Conservation (phyloP, 805 yeast species). For the Metschnikowia hibisci region DNA sequence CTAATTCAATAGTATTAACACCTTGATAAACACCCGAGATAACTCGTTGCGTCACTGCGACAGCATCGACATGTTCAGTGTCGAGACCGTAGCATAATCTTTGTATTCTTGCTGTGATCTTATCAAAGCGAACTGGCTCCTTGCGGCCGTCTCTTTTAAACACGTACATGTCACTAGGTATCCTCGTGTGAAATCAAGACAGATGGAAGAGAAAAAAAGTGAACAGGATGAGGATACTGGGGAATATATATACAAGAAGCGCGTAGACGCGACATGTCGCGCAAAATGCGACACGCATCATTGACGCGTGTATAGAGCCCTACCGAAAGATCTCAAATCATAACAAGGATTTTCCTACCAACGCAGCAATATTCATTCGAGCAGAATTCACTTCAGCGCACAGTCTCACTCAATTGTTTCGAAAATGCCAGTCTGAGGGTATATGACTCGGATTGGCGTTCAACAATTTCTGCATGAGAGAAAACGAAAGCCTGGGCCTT, state of each 20-base stretch:
- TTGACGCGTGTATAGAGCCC: slow-evolving; percentile 3
- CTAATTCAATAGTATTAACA: slow-evolving; percentile 82
- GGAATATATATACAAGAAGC: slow-evolving; percentile 4
- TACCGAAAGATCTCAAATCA: background rate
- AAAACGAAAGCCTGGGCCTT: background rate
- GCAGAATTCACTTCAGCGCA: too few relatives aligned
- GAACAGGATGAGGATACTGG: background rate
- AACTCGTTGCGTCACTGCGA: slow-evolving; percentile 91
- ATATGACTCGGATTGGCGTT: too few relatives aligned
- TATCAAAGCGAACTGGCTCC: slow-evolving; percentile 93
- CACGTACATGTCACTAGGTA: slow-evolving; percentile 59
- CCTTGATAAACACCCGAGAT: slow-evolving; percentile 97
- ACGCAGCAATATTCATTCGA: background rate
- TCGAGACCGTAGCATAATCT: slow-evolving; percentile 94
- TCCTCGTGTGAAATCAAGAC: background rate
- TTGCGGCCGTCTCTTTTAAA: slow-evolving; percentile 89
- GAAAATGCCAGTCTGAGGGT: too few relatives aligned
- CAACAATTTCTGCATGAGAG: too few relatives aligned
- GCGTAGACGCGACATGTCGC: slow-evolving; percentile 4
- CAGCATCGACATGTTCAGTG: slow-evolving; percentile 88
- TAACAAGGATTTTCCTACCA: background rate
- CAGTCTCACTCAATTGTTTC: too few relatives aligned
- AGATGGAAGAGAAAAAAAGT: background rate
- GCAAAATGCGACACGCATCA: slow-evolving; percentile 2
- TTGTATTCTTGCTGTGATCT: slow-evolving; percentile 88